A percentile compares a stretch with the other conserved stretches of the same genome.
phyloP scores from a whole-genome alignment of 169 alveolate species.

The Plasmodium fragile region DNA sequence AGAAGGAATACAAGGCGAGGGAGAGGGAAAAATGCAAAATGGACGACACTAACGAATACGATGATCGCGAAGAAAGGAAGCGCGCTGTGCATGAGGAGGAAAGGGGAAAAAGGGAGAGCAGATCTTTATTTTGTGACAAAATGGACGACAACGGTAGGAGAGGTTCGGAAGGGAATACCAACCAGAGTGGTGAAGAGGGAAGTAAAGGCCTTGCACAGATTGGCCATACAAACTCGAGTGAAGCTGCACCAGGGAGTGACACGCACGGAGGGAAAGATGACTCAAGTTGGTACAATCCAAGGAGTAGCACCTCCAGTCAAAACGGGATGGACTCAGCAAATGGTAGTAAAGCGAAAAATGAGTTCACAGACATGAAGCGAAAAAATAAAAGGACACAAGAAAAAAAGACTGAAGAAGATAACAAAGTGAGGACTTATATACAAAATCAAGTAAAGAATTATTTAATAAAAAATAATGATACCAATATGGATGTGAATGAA shows the following conservation, averaged over 20 bases:
- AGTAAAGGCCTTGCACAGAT: not conserved
- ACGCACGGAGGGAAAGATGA: not conserved
- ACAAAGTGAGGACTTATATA: conserved; percentile 1
- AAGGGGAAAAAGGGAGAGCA: not conserved
- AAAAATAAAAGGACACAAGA: not conserved
- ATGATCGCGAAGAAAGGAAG: not conserved
- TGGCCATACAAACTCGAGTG: not conserved
- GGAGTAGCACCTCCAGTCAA: not conserved
- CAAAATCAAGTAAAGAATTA: conserved; percentile 41
- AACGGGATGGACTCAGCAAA: not conserved
- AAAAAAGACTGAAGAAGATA: not conserved
- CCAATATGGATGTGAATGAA: conserved; percentile 60
- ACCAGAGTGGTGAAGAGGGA: not conserved
- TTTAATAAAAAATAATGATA: conserved; percentile 40
- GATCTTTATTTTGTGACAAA: not conserved
- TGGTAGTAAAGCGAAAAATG: not conserved
- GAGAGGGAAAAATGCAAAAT: not conserved
- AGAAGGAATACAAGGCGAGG: conserved; percentile 28
- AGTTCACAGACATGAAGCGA: not conserved
- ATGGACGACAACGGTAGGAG: not conserved
- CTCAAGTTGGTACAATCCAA: not conserved
- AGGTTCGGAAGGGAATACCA: not conserved
- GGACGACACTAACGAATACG: not conserved
- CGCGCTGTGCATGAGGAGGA: not conserved
- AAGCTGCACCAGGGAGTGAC: not conserved